Conservation (phyloP, 331 rosid species). For the Phaseolus coccineus region DNA sequence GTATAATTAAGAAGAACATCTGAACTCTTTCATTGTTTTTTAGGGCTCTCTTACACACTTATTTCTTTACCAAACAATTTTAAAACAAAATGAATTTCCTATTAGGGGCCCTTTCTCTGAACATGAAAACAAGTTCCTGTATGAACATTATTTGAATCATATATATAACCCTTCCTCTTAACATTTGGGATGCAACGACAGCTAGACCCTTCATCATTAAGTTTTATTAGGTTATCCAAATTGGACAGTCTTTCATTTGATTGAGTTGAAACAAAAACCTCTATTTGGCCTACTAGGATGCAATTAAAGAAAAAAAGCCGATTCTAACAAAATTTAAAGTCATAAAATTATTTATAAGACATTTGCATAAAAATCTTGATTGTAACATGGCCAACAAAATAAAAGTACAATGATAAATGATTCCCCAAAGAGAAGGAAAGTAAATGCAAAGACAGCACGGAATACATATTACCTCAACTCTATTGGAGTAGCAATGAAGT, state of each 20-base stretch:
- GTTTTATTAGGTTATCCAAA: not conserved
- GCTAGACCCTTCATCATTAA: not conserved
- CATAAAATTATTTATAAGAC: slow-evolving; percentile 1
- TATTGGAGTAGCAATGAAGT: slow-evolving; percentile 83
- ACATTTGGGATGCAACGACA: too few species aligned
- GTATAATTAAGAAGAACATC: not conserved
- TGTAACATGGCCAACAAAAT: slow-evolving; percentile 37
- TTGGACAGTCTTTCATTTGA: slow-evolving; percentile 13
- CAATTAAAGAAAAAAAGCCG: slow-evolving; percentile 18
- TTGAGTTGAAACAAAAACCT: slow-evolving; percentile 6
- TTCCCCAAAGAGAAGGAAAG: slow-evolving; percentile 19
- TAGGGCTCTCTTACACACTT: not conserved
- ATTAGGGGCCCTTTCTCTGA: not conserved
- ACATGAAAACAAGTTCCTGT: too few species aligned
- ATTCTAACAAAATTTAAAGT: slow-evolving; percentile 11
- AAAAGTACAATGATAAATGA: slow-evolving; percentile 15
- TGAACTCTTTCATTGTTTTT: not conserved
- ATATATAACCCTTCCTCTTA: too few species aligned
- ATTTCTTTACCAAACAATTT: not conserved
- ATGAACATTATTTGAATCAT: too few species aligned
- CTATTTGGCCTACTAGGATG: slow-evolving; percentile 12
- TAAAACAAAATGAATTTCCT: not conserved
- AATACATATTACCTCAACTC: slow-evolving; percentile 74
- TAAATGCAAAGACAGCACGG: not conserved
- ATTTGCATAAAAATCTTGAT: slow-evolving; percentile 18